Conservation (phyloP, 2,329 filamentous ascomycete species). For the Aaosphaeria pasadenensis region DNA sequence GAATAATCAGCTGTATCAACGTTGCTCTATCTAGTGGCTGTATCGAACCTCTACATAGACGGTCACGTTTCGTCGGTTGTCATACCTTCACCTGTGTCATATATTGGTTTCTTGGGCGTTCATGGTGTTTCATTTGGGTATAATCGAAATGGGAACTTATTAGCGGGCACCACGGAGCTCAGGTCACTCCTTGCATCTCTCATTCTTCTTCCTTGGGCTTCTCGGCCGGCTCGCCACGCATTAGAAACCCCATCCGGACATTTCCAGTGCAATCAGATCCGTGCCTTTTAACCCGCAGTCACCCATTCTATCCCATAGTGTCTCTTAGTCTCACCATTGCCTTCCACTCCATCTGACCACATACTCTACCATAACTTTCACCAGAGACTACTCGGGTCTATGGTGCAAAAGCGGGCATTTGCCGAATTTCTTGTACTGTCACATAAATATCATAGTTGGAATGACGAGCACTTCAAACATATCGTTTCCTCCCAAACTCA, state of each 20-base stretch:
- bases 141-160: no score
- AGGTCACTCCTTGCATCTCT: constrained; percentile 8
- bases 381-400: not conserved
- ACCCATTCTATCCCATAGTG: not conserved
- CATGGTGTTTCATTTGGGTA: constrained; percentile 6
- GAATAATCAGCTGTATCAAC: not conserved
- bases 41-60: no score
- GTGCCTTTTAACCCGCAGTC: not conserved
- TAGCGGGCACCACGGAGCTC: not conserved
- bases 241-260: no score
- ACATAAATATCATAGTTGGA: constrained; percentile 13
- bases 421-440: constrained; percentile 3
- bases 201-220: no score
- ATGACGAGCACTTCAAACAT: constrained; percentile 10
- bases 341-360: not conserved
- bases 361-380: not conserved
- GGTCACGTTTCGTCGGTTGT: not conserved
- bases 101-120: constrained; percentile 15
- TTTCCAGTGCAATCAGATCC: no score
- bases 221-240: no score
- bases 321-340: constrained; percentile 2
- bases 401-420: constrained; percentile 7
- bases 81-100: constrained; percentile 17
- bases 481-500: not conserved
- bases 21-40: no score